Conservation (phyloP, 805 yeast species). For the Myxozyma monticola region DNA sequence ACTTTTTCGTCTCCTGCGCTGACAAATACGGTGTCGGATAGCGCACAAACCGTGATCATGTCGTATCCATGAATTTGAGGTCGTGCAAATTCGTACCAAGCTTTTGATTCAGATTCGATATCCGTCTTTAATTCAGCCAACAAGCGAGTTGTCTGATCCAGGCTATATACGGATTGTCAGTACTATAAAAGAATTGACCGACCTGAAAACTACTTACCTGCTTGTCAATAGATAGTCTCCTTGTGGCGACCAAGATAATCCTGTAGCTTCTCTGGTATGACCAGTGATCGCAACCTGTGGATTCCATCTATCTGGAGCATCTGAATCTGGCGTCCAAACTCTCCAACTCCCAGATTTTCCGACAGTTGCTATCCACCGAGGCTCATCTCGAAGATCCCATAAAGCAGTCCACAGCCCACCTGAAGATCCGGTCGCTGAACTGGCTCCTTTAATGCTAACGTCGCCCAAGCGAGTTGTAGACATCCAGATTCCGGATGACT, state of each 20-base stretch:
- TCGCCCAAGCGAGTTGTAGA: conserved; percentile 83
- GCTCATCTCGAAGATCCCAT: conserved; percentile 55
- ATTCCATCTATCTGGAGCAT: conserved; percentile 40
- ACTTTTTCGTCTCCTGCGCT: conserved; percentile 97
- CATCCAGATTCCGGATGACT: conserved; percentile 84
- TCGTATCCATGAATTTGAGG: conserved; percentile 99
- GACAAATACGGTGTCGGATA: conserved; percentile 64
- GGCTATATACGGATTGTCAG: conserved; percentile 63
- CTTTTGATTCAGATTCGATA: conserved; percentile 36
- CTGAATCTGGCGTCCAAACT: conserved; percentile 54
- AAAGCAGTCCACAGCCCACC: conserved; percentile 69
- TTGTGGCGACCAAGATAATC: conserved; percentile 61
- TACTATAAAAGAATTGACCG: conserved; percentile 49
- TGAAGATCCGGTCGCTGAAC: conserved; percentile 95
- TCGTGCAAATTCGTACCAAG: conserved; percentile 92
- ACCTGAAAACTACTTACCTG: not conserved
- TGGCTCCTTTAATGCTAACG: conserved; percentile 91
- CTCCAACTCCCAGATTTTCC: conserved; percentile 95
- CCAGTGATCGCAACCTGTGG: conserved; percentile 67
- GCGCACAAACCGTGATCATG: conserved; percentile 74
- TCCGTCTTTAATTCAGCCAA: conserved; percentile 61
- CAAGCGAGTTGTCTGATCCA: conserved; percentile 91
- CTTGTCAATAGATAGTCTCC: conserved; percentile 28
- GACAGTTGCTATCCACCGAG: conserved; percentile 59
- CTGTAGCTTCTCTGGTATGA: conserved; percentile 71